A percentile compares a stretch with the other conserved stretches of the same genome.
phyloP scores from a whole-genome alignment of 2,329 filamentous ascomycete genomes.

The Chlorencoelia australis region DNA sequence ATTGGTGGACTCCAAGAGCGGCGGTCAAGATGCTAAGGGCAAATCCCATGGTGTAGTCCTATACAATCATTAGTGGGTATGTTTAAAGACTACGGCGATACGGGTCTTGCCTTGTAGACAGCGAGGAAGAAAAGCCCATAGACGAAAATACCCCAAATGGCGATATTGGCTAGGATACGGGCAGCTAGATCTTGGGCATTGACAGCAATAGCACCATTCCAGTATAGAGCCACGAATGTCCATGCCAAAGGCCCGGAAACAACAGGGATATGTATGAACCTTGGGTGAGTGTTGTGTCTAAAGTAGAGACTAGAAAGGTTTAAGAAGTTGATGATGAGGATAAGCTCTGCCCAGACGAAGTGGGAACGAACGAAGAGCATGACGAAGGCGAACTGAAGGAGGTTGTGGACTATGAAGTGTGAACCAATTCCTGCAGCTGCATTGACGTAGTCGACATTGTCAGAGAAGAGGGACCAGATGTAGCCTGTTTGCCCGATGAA shows the following conservation, averaged over 20 bases:
- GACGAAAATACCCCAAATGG: conserved; percentile 73
- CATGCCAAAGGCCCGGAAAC: conserved; percentile 73
- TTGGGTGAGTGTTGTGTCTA: conserved; percentile 60
- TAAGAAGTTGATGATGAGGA: conserved; percentile 71
- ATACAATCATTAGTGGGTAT: conserved; percentile 13
- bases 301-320: conserved; percentile 75
- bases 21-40: conserved; percentile 63
- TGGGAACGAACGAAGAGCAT: conserved; percentile 70
- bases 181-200: conserved; percentile 55
- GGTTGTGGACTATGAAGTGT: conserved; percentile 80
- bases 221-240: conserved; percentile 80
- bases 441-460: conserved; percentile 50
- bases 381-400: conserved; percentile 72
- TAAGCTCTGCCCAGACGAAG: conserved; percentile 66
- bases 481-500: conserved; percentile 70
- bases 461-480: conserved; percentile 64
- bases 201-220: conserved; percentile 80
- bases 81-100: background rate
- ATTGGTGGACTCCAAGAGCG: conserved; percentile 68
- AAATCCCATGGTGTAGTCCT: conserved; percentile 70
- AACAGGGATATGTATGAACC: conserved; percentile 66
- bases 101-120: conserved; percentile 51
- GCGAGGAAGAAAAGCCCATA: conserved; percentile 70
- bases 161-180: conserved; percentile 76
- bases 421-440: conserved; percentile 67